Evolutionary conservation across 176 grass and related monocot species (phyloP), one percentile per base, ranked within the genome.

Genomic region (Eremochloa ophiuroides): DNA sequence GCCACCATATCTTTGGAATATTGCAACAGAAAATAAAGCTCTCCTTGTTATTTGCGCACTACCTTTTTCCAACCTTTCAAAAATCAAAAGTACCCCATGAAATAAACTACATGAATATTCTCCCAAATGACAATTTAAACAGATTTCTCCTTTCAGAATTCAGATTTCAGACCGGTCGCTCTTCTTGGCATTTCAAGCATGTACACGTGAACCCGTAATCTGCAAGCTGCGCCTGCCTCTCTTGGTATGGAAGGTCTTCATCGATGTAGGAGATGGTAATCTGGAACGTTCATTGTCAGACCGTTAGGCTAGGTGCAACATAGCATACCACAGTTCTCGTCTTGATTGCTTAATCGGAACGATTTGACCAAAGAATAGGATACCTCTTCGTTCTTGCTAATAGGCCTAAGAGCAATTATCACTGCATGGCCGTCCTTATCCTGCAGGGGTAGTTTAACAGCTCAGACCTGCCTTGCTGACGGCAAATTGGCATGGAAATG

Each of bases 191-290:
- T 64, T 85, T 95, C 0, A 80, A 61, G 31, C 96, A 98, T 23
- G 74, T 80, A 69, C 96, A 98, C 69, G 68, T 87, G 79, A 98
- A 98, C 68, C 96, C 91, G 61, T 98, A 95, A 68, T 98, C 96
- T 6, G 92, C 88, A 34, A 98, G 96, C 34, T 82, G 83, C 6
- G 73, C 78, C 80, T 91, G 96, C 88, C 96, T 91, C 64, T 98
- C 85, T 44, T 93, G 82, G 3, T 90, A 95, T 0, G 86, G 71
- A 79, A 82, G 86, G 68, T 98, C 96, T 30, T 98, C 96, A 64
- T 98, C 93, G 5, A 98, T 95, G 62, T 98, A 98, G 65, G 96
- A 95, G 27, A 98, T 89, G 14, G 88, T 95, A 76, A 98, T 86
- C 96, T 98, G 74, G 14, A 82, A 75, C n/a, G 6, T 34, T 44